These are phyloP conservation scores for Phaseolus lunatus DNA, from an alignment of 306 rosid species.

Conservation along the genomic window DNA sequence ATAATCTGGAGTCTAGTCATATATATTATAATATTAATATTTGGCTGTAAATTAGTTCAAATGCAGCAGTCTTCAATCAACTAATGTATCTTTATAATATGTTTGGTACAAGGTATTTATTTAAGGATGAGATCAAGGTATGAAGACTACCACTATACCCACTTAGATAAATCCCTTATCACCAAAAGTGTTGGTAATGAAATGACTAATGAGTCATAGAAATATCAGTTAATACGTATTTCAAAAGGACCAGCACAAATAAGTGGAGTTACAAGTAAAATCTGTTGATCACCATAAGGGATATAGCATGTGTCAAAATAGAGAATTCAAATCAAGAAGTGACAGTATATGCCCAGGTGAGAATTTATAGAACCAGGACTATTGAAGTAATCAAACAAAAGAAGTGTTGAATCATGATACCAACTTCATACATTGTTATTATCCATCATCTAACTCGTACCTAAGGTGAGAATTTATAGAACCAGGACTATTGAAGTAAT, in stretches of 20 bases:
- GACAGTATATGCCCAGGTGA: slow-evolving; percentile 21
- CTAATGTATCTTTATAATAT: slow-evolving; percentile 7
- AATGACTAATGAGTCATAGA: not conserved
- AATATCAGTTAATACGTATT: slow-evolving; percentile 18
- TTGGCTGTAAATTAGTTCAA: slow-evolving; percentile 24
- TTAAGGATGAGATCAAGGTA: slow-evolving; percentile 20
- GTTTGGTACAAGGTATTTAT: slow-evolving; percentile 22
- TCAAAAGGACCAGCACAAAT: slow-evolving; percentile 18
- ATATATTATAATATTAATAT: slow-evolving; percentile 18
- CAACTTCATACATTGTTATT: slow-evolving; percentile 20
- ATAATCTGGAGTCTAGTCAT: slow-evolving; percentile 16
- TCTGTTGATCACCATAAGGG: slow-evolving; percentile 13
- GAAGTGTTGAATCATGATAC: not conserved
- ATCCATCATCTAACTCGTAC: slow-evolving; percentile 49
- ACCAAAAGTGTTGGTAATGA: not conserved
- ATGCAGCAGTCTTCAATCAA: slow-evolving; percentile 20
- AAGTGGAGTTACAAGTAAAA: slow-evolving; percentile 24
- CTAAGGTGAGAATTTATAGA: too few relatives aligned
- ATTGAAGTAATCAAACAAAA: slow-evolving; percentile 39
- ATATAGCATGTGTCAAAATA: slow-evolving; percentile 33
- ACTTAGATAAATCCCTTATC: slow-evolving; percentile 28
- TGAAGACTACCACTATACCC: not conserved
- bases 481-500: slow-evolving; percentile 34
- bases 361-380: slow-evolving; percentile 33
- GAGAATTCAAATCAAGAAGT: slow-evolving; percentile 32